Conservation (phyloP, 1,284 basidiomycete species). For the Puccinia horiana region DNA sequence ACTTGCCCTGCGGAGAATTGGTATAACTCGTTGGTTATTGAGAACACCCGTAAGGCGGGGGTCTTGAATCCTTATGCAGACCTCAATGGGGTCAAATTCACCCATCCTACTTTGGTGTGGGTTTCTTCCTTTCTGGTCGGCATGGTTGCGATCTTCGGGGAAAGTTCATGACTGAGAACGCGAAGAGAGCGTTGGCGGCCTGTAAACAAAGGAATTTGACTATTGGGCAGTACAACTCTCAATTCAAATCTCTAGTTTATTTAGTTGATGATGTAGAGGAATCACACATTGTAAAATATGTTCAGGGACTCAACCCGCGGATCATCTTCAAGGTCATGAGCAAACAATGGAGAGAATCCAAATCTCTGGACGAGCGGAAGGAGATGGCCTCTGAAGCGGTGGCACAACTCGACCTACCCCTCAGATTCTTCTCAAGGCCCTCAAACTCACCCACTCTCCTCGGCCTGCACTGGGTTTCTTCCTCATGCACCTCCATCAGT, state of each 20-base stretch:
- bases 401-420: neutral
- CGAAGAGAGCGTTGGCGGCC: neutral
- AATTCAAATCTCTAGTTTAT: conserved; percentile 20
- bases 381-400: neutral
- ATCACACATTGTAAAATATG: neutral
- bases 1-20: neutral
- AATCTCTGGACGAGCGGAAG: neutral
- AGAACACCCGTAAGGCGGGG: neutral
- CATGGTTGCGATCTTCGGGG: neutral
- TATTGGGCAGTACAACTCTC: conserved; percentile 4
- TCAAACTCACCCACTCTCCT: neutral
- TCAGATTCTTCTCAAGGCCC: neutral
- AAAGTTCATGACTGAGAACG: too few species aligned
- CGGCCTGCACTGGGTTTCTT: too few species aligned
- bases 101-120: neutral
- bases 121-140: neutral
- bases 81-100: neutral
- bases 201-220: neutral
- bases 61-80: neutral
- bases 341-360: neutral
- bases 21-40: neutral
- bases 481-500: neutral
- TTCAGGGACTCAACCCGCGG: neutral
- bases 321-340: neutral
- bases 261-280: neutral